These are phyloP conservation scores for Clarireedia paspali DNA, from an alignment of 2,329 filamentous ascomycete genomes.

Conservation along the genomic window DNA sequence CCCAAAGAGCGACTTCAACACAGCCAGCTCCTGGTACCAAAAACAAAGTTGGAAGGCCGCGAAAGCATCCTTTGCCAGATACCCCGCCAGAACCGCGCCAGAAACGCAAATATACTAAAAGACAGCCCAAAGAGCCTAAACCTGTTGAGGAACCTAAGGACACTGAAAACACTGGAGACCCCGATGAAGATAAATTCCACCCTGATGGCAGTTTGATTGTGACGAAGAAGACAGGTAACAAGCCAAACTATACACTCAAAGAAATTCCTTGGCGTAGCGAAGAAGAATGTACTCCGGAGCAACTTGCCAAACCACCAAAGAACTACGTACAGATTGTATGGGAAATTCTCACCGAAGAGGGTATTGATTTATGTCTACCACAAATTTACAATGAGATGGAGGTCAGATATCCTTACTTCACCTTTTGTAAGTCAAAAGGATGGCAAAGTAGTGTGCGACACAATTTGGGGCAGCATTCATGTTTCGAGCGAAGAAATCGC, in stretches of 20 bases:
- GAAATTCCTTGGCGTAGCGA: slow-evolving; percentile 14
- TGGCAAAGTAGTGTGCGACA: slow-evolving; percentile 58
- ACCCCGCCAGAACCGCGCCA: slow-evolving; percentile 43
- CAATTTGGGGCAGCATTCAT: slow-evolving; percentile 48
- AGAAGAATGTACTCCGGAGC: slow-evolving; percentile 58
- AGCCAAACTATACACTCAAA: slow-evolving; percentile 26
- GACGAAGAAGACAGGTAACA: slow-evolving; percentile 21
- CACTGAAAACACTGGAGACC: slow-evolving; percentile 37
- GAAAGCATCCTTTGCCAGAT: slow-evolving; percentile 55
- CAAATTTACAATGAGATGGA: slow-evolving; percentile 53
- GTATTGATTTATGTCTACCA: slow-evolving; percentile 46
- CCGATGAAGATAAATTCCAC: slow-evolving; percentile 34
- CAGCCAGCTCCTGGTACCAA: slow-evolving; percentile 32
- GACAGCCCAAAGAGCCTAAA: slow-evolving; percentile 44
- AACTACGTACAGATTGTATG: slow-evolving; percentile 52
- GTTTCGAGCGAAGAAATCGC: slow-evolving; percentile 46
- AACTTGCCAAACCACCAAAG: slow-evolving; percentile 57
- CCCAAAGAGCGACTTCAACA: slow-evolving; percentile 34
- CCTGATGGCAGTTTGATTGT: slow-evolving; percentile 2
- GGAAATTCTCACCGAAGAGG: slow-evolving; percentile 44
- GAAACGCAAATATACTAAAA: slow-evolving; percentile 60
- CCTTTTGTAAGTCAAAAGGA: slow-evolving; percentile 44
- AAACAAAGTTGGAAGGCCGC: slow-evolving; percentile 56
- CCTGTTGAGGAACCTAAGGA: slow-evolving; percentile 35
- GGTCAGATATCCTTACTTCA: slow-evolving; percentile 50